Conservation (phyloP, 805 yeast genomes). For the Hanseniaspora singularis region DNA sequence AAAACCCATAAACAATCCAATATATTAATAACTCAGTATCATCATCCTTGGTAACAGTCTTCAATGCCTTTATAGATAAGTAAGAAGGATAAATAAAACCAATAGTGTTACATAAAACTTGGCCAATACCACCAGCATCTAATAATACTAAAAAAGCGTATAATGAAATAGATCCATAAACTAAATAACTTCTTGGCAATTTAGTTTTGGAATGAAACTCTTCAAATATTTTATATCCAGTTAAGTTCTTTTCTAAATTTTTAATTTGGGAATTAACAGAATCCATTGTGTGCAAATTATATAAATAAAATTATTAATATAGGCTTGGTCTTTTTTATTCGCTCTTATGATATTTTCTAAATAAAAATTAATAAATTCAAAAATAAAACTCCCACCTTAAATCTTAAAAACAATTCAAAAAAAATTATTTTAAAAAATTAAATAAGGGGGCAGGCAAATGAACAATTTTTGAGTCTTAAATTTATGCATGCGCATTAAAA, state of each 20-base stretch:
- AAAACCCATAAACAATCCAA: constrained; percentile 95
- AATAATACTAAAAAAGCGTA: constrained; percentile 73
- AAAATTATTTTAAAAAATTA: too few relatives aligned
- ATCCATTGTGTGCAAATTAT: constrained; percentile 6
- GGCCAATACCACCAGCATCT: constrained; percentile 91
- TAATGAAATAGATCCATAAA: constrained; percentile 47
- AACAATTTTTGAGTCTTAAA: too few relatives aligned
- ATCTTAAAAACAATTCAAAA: too few relatives aligned
- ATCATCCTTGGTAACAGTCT: constrained; percentile 54
- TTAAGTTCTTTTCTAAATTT: constrained; percentile 19
- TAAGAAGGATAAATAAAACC: constrained; percentile 88
- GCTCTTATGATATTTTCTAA: too few relatives aligned
- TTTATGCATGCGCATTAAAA: too few relatives aligned
- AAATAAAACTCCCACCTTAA: too few relatives aligned
- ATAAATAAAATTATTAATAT: neutral
- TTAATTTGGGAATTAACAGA: neutral
- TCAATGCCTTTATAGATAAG: constrained; percentile 72
- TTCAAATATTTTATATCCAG: constrained; percentile 29
- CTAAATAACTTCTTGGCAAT: constrained; percentile 77
- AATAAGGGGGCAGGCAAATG: too few relatives aligned
- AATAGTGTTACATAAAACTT: constrained; percentile 80
- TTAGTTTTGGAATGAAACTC: constrained; percentile 36
- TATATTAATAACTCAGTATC: constrained; percentile 85
- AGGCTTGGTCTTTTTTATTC: neutral
- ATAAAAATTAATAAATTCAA: too few relatives aligned